A percentile compares a stretch with the other conserved stretches of the same genome.
Conservation (phyloP, 2,329 filamentous ascomycete species). For the Curvularia sp. region DNA sequence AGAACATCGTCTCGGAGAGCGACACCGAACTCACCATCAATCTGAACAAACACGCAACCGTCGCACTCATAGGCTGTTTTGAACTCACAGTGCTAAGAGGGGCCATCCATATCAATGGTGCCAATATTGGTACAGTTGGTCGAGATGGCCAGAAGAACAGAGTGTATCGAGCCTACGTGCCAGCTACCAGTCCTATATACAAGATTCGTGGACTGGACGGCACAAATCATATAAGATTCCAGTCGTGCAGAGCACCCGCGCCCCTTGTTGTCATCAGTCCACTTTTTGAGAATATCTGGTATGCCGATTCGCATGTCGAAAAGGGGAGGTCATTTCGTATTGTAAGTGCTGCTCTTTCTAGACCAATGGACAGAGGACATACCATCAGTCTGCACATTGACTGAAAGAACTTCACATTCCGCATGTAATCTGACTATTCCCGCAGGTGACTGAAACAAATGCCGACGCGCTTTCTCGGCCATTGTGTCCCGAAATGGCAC, state of each 20-base stretch:
- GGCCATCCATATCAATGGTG: constrained; percentile 69
- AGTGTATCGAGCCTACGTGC: constrained; percentile 66
- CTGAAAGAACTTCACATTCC: neutral
- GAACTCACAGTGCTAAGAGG: constrained; percentile 68
- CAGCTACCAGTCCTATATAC: constrained; percentile 73
- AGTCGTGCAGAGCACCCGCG: constrained; percentile 56
- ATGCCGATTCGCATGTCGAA: constrained; percentile 47
- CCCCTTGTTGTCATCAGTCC: constrained; percentile 68
- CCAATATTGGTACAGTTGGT: constrained; percentile 60
- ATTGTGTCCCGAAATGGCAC: constrained; percentile 58
- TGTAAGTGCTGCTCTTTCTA: constrained; percentile 7
- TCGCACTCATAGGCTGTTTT: constrained; percentile 67
- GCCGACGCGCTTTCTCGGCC: constrained; percentile 37
- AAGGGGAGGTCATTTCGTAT: constrained; percentile 38
- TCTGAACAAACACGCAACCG: constrained; percentile 44
- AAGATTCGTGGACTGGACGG: constrained; percentile 67
- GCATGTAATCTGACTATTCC: constrained; percentile 4
- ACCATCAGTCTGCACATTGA: neutral
- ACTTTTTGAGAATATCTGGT: constrained; percentile 72
- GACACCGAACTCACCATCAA: constrained; percentile 35
- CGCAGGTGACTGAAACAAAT: constrained; percentile 38
- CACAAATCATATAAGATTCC: constrained; percentile 56
- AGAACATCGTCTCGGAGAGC: constrained; percentile 35
- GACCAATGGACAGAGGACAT: neutral
- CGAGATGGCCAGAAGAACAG: constrained; percentile 23